A percentile compares a stretch with the other conserved stretches of the same genome.
Conservation (phyloP, 441 rosid species). For the Pelargonium fulgidum region DNA sequence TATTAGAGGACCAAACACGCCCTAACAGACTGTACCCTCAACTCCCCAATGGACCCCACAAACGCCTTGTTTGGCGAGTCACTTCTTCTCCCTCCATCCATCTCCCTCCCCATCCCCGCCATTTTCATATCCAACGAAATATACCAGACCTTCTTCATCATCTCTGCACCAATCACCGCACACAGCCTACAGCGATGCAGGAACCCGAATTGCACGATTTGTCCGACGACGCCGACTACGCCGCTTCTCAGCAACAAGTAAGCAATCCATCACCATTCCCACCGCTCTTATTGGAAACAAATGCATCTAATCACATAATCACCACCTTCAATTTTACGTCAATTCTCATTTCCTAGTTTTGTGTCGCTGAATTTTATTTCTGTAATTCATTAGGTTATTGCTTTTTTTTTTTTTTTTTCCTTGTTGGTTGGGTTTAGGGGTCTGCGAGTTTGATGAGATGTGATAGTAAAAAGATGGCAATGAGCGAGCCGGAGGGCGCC, state of each 20-base stretch:
- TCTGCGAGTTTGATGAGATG: conserved; percentile 57
- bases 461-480: conserved; percentile 21
- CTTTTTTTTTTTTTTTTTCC: conserved; percentile 8
- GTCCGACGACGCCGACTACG: conserved; percentile 97
- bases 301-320: not conserved
- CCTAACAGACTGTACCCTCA: no score
- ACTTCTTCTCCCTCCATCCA: not conserved
- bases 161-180: conserved; percentile 6
- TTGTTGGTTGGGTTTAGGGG: conserved; percentile 38
- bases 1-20: no score
- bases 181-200: conserved; percentile 38
- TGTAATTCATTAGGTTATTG: conserved; percentile 6
- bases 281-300: not conserved
- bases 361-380: not conserved
- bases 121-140: not conserved
- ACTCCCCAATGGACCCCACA: not conserved
- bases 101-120: not conserved
- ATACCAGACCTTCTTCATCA: conserved; percentile 6
- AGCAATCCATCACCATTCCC: conserved; percentile 7
- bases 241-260: conserved; percentile 80
- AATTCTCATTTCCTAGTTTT: not conserved
- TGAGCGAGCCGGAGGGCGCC: conserved; percentile 55
- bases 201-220: conserved; percentile 78
- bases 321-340: not conserved
- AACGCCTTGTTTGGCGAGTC: not conserved